These are phyloP conservation scores for Alternaria viburni DNA, from an alignment of 2,329 filamentous ascomycete species.

Conservation along the genomic window DNA sequence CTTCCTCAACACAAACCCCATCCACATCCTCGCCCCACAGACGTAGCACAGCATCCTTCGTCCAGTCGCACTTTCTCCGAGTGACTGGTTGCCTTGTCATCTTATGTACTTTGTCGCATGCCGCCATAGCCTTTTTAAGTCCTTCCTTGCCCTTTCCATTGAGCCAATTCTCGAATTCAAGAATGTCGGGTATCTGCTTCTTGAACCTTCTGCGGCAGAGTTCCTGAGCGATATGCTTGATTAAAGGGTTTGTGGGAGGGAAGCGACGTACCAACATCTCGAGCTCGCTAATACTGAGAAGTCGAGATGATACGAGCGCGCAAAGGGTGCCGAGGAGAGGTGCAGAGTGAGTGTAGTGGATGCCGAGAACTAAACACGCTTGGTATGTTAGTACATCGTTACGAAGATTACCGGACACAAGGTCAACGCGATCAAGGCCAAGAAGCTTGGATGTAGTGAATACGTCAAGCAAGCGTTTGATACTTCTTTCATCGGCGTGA, in stretches of 20 bases:
- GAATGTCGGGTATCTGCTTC: slow-evolving; percentile 4
- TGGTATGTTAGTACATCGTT: slow-evolving; percentile 2
- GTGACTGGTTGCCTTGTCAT: not conserved
- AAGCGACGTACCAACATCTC: not conserved
- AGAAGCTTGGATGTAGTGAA: not conserved
- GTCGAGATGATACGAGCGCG: not conserved
- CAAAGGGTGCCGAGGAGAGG: slow-evolving; percentile 6
- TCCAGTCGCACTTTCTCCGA: not conserved
- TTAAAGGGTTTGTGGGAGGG: slow-evolving; percentile 5
- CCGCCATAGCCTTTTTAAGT: not conserved
- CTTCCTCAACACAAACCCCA: not conserved
- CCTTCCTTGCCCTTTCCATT: not conserved
- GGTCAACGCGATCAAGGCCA: not conserved
- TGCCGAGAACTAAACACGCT: slow-evolving; percentile 4
- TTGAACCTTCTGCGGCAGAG: slow-evolving; percentile 7
- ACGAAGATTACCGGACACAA: not conserved
- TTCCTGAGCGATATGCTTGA: slow-evolving; percentile 1
- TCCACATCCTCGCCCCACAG: not conserved
- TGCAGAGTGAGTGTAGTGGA: not conserved
- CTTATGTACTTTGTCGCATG: not conserved
- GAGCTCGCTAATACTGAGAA: not conserved
- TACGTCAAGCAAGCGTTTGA: not conserved
- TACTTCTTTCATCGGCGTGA: not conserved
- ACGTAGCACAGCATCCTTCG: not conserved
- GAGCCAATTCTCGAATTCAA: not conserved